Percentiles rank a stretch among this genome's conserved stretches.
These are phyloP conservation scores for Logfia minima DNA, from an alignment of 129 eudicot genomes.

Conservation along the genomic window DNA sequence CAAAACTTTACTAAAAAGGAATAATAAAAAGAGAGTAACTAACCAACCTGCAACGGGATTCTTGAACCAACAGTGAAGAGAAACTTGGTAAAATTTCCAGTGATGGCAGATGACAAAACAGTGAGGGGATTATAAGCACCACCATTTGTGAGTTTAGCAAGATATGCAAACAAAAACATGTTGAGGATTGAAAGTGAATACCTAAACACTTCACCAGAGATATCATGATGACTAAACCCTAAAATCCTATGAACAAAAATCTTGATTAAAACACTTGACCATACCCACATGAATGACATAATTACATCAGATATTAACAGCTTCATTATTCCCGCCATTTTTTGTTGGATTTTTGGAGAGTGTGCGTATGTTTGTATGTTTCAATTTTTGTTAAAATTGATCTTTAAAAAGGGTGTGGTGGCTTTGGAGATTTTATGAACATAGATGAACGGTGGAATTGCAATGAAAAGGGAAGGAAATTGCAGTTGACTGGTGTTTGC, in stretches of 20 bases:
- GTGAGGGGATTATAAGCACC: slow-evolving; percentile 87
- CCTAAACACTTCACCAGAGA: slow-evolving; percentile 51
- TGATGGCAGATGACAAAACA: slow-evolving; percentile 55
- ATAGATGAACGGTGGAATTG: slow-evolving; percentile 13
- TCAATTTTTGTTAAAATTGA: background rate
- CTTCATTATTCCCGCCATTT: slow-evolving; percentile 24
- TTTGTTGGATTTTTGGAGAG: background rate
- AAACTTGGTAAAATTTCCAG: slow-evolving; percentile 56
- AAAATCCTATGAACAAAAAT: slow-evolving; percentile 42
- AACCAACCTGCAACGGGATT: slow-evolving; percentile 80
- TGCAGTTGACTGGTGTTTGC: slow-evolving; percentile 18
- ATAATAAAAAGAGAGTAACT: background rate
- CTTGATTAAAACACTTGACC: slow-evolving; percentile 70
- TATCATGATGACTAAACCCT: slow-evolving; percentile 40
- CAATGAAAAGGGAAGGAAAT: background rate
- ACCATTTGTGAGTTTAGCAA: slow-evolving; percentile 51
- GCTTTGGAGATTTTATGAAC: background rate
- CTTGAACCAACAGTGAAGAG: slow-evolving; percentile 68
- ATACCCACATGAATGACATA: slow-evolving; percentile 91
- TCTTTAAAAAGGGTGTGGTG: background rate
- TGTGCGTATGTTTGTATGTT: background rate
- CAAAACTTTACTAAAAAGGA: background rate
- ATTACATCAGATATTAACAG: slow-evolving; percentile 51
- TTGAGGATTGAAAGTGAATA: slow-evolving; percentile 43
- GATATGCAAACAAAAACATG: slow-evolving; percentile 72